Conservation (phyloP, 2,329 filamentous ascomycete genomes). For the Ceratocystiopsis sp. region DNA sequence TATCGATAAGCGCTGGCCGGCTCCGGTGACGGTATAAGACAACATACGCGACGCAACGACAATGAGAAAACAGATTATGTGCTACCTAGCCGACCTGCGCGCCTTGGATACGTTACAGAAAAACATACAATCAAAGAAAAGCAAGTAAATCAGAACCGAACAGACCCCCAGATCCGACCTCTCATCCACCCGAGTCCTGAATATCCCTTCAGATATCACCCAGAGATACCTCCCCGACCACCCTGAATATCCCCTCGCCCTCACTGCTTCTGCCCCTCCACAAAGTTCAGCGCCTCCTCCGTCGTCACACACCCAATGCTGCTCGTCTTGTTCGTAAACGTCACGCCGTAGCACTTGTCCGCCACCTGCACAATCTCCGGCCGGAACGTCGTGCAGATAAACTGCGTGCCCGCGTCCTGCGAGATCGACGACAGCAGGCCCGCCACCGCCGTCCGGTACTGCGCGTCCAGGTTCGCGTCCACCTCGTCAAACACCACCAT, state of each 20-base stretch:
- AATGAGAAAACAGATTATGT: too few species aligned
- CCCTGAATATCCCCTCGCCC: not conserved
- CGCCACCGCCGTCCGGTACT: constrained; percentile 92
- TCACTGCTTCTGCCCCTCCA: constrained; percentile 55
- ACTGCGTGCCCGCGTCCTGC: constrained; percentile 51
- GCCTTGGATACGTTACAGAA: too few species aligned
- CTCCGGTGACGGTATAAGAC: too few species aligned
- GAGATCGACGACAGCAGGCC: constrained; percentile 70
- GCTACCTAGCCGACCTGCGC: too few species aligned
- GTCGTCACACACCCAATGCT: constrained; percentile 78
- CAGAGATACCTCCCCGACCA: not conserved
- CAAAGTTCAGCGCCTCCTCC: constrained; percentile 81
- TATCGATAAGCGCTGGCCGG: constrained; percentile 1
- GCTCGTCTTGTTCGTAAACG: constrained; percentile 85
- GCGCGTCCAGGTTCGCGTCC: constrained; percentile 92
- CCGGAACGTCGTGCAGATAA: constrained; percentile 97
- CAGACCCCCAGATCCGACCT: too few species aligned
- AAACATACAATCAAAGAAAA: too few species aligned
- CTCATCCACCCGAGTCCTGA: too few species aligned
- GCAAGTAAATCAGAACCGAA: too few species aligned
- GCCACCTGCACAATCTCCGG: constrained; percentile 92
- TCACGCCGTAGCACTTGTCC: constrained; percentile 95
- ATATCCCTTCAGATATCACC: not conserved
- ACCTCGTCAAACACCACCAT: constrained; percentile 99
- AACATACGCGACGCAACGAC: too few species aligned